Percentiles rank a stretch among this genome's conserved stretches.
Conservation (phyloP, 257 asterid species). For the Petunia axillaris region DNA sequence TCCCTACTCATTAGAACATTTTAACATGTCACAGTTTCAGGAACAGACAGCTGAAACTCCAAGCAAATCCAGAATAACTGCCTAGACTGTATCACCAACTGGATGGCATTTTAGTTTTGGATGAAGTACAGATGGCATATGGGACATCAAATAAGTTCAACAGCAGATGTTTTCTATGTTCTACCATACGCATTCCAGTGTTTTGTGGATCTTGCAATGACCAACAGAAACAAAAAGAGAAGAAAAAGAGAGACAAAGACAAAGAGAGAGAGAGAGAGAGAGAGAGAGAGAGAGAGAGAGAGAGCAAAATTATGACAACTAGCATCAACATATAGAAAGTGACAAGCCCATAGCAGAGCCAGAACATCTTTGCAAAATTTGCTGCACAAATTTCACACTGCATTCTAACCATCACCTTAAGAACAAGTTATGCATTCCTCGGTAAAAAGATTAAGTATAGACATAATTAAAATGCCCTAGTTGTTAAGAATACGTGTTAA, state of each 20-base stretch:
- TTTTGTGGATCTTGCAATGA: background rate
- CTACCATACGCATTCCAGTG: background rate
- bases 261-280: background rate
- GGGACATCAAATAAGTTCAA: background rate
- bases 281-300: background rate
- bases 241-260: background rate
- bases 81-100: conserved; percentile 7
- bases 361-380: too few relatives aligned
- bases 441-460: too few relatives aligned
- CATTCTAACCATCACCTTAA: too few relatives aligned
- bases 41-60: background rate
- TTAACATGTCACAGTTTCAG: background rate
- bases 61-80: background rate
- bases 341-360: background rate
- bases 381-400: too few relatives aligned
- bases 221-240: conserved; percentile 17
- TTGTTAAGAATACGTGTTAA: too few relatives aligned
- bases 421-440: too few relatives aligned
- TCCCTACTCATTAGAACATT: conserved; percentile 8
- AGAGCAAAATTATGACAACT: background rate
- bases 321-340: conserved; percentile 9
- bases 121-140: background rate
- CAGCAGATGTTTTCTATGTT: background rate
- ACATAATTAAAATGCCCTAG: too few relatives aligned
- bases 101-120: background rate